phyloP scores from a whole-genome alignment of 1,139 yeast genomes.

The Candida buenavistaensis region DNA sequence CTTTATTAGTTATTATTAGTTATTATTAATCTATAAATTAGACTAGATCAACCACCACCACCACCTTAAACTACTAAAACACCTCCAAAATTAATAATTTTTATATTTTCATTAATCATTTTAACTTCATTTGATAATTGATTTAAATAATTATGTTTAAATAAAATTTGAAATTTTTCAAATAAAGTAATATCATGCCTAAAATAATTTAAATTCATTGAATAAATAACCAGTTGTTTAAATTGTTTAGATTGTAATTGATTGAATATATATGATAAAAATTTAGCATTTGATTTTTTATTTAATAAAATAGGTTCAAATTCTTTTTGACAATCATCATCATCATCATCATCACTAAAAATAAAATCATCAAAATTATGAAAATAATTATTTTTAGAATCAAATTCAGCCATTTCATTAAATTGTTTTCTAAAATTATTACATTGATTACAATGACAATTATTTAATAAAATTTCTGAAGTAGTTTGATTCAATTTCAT shows the following conservation, averaged over 20 bases:
- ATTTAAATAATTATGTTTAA: constrained; percentile 13
- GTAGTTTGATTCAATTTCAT: constrained; percentile 8
- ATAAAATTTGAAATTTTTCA: constrained; percentile 13
- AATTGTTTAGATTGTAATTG: constrained; percentile 13
- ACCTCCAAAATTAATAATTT: constrained; percentile 2
- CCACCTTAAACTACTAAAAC: constrained; percentile 1
- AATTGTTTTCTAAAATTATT: constrained; percentile 6
- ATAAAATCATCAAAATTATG: constrained; percentile 13
- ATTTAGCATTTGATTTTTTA: constrained; percentile 12
- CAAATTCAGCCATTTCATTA: constrained; percentile 12
- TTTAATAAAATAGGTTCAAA: constrained; percentile 5
- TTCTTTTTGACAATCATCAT: neutral
- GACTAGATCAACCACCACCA: too few relatives aligned
- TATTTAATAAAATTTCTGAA: constrained; percentile 9
- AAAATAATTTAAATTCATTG: constrained; percentile 9
- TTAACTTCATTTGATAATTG: neutral
- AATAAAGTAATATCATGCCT: constrained; percentile 7
- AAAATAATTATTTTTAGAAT: constrained; percentile 13
- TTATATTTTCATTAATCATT: neutral
- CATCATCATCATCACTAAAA: too few relatives aligned
- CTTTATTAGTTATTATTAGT: too few relatives aligned
- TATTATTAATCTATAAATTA: neutral
- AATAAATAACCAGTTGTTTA: constrained; percentile 12
- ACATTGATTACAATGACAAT: constrained; percentile 14
- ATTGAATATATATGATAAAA: constrained; percentile 11